Evolutionary conservation across 1,284 basidiomycete species (phyloP).

Genomic region (Dichomitus squalens): DNA sequence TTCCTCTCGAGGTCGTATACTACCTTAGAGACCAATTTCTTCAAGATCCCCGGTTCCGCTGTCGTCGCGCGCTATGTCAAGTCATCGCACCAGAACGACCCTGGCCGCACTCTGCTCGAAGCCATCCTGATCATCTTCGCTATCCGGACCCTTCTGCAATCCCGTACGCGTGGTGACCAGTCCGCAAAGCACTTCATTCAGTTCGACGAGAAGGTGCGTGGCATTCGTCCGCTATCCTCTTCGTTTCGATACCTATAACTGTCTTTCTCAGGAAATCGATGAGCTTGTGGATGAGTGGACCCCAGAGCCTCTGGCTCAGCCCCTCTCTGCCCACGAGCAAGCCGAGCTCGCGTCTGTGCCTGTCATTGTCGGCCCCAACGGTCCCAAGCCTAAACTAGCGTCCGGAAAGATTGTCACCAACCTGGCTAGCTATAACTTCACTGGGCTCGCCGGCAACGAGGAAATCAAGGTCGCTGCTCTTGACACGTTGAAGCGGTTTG

Average conservation of each 20-base stretch:
- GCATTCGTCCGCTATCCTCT: neutral
- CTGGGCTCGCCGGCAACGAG: conserved; percentile 89
- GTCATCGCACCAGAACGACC: conserved; percentile 89
- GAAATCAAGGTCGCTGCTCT: conserved; percentile 86
- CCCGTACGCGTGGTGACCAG: conserved; percentile 85
- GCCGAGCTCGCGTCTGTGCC: conserved; percentile 78
- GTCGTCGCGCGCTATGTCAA: conserved; percentile 91
- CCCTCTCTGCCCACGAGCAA: conserved; percentile 62
- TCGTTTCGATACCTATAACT: neutral
- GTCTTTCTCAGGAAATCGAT: conserved; percentile 82
- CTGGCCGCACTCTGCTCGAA: conserved; percentile 90
- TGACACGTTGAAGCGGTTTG: conserved; percentile 88
- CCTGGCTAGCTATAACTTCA: conserved; percentile 92
- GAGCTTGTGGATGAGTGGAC: conserved; percentile 96
- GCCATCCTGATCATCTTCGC: conserved; percentile 89
- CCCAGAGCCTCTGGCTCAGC: conserved; percentile 82
- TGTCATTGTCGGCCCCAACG: conserved; percentile 79
- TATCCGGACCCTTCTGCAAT: conserved; percentile 86
- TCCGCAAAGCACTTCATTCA: conserved; percentile 91
- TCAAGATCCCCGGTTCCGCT: conserved; percentile 84
- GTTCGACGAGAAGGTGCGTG: conserved; percentile 82
- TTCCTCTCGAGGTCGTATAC: conserved; percentile 58
- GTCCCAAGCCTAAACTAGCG: conserved; percentile 81
- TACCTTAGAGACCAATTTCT: conserved; percentile 63
- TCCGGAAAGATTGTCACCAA: conserved; percentile 86